A percentile compares a stretch with the other conserved stretches of the same genome.
These are phyloP conservation scores for Stenocarpella maydis DNA, from an alignment of 2,329 filamentous ascomycete species.

Conservation along the genomic window DNA sequence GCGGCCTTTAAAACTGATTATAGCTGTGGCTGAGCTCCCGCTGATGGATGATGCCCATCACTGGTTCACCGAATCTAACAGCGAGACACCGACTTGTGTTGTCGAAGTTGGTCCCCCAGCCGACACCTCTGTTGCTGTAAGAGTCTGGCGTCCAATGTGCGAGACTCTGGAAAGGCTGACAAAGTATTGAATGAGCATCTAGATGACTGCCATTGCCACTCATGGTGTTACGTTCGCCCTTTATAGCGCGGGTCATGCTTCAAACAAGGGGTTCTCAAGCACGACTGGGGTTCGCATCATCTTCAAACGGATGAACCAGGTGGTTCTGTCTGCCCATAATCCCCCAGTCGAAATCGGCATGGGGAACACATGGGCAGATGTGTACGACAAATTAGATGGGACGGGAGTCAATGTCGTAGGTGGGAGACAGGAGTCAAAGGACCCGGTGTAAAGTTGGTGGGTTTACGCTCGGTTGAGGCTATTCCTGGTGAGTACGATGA, in stretches of 20 bases:
- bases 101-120: conserved; percentile 38
- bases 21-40: background rate
- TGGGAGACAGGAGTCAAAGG: conserved; percentile 39
- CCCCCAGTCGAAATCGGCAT: conserved; percentile 39
- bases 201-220: conserved; percentile 36
- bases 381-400: conserved; percentile 38
- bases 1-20: background rate
- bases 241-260: conserved; percentile 40
- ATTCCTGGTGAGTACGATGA: conserved; percentile 38
- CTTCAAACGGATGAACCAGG: conserved; percentile 37
- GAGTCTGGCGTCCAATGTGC: background rate
- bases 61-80: conserved; percentile 41
- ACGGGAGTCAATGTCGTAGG: conserved; percentile 40
- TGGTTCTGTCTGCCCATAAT: conserved; percentile 37
- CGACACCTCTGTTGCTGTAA: conserved; percentile 40
- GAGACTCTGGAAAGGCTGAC: background rate
- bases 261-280: conserved; percentile 42
- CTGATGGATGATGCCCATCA: conserved; percentile 37
- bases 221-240: conserved; percentile 40
- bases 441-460: conserved; percentile 41
- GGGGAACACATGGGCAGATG: conserved; percentile 39
- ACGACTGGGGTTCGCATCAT: conserved; percentile 41
- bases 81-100: conserved; percentile 40
- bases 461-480: conserved; percentile 42
- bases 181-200: background rate